Percentiles rank a stretch among this genome's conserved stretches.
Conservation (phyloP, 164 flowering plant species). For the Berberis thunbergii region DNA sequence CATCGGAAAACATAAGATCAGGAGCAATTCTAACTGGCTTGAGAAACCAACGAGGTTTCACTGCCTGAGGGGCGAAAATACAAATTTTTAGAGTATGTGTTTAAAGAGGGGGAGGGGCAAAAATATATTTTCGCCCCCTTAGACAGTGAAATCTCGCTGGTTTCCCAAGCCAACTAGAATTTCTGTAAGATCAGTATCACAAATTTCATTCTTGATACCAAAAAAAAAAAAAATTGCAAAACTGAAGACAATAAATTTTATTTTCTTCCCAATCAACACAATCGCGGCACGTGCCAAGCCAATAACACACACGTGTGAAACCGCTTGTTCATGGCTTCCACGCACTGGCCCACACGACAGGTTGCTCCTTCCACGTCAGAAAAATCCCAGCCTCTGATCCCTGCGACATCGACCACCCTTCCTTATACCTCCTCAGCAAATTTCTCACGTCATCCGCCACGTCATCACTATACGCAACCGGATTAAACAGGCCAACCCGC, state of each 20-base stretch:
- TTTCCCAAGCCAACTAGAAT: too few species aligned
- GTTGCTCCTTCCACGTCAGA: constrained; percentile 82
- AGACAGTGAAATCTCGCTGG: too few species aligned
- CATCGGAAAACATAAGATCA: too few species aligned
- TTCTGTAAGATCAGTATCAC: too few species aligned
- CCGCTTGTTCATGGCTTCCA: constrained; percentile 47
- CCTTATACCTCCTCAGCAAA: constrained; percentile 74
- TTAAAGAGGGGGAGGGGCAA: too few species aligned
- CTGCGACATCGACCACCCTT: constrained; percentile 78
- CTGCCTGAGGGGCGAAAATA: too few species aligned
- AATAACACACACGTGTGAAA: neutral
- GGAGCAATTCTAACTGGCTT: too few species aligned
- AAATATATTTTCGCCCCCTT: too few species aligned
- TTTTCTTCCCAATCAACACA: neutral
- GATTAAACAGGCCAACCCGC: constrained; percentile 34
- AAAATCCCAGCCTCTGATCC: constrained; percentile 56
- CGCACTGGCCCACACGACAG: constrained; percentile 90
- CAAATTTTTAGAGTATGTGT: too few species aligned
- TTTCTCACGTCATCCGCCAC: constrained; percentile 81
- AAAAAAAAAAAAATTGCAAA: neutral
- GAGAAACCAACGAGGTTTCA: too few species aligned
- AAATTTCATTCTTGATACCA: neutral
- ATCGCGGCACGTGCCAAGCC: neutral
- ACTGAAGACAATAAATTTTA: neutral
- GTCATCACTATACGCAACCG: constrained; percentile 61